These are phyloP conservation scores for Sporothrix dimorphospora DNA, from an alignment of 2,329 filamentous ascomycete species.

Conservation along the genomic window DNA sequence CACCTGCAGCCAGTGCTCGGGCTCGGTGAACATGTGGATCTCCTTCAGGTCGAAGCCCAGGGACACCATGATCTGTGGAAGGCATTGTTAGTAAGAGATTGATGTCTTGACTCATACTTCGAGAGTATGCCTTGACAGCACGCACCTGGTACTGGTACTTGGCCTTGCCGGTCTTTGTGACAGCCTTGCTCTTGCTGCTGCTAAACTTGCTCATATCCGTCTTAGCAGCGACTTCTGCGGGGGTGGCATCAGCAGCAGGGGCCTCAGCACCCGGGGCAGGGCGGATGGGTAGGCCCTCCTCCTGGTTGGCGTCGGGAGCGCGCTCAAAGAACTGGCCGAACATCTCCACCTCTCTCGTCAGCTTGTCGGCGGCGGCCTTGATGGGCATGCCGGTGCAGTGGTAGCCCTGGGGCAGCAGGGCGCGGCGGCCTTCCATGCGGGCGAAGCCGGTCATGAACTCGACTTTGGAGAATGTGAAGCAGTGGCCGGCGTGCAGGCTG, in stretches of 20 bases:
- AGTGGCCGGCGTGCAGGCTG: slow-evolving; percentile 66
- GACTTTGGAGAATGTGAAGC: slow-evolving; percentile 88
- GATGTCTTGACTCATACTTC: background rate
- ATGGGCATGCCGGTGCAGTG: slow-evolving; percentile 98
- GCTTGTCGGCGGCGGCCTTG: slow-evolving; percentile 92
- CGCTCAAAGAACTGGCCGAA: slow-evolving; percentile 85
- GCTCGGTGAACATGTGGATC: slow-evolving; percentile 88
- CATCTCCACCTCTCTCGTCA: slow-evolving; percentile 82
- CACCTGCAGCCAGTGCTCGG: slow-evolving; percentile 78
- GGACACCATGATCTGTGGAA: slow-evolving; percentile 72
- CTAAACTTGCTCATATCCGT: slow-evolving; percentile 89
- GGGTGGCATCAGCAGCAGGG: slow-evolving; percentile 75
- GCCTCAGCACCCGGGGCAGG: slow-evolving; percentile 64
- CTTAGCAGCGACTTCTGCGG: slow-evolving; percentile 52
- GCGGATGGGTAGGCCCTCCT: slow-evolving; percentile 55
- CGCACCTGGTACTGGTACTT: slow-evolving; percentile 80
- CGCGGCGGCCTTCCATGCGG: slow-evolving; percentile 85
- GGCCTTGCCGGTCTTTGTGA: slow-evolving; percentile 84
- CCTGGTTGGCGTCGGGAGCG: slow-evolving; percentile 50
- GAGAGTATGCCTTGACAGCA: slow-evolving; percentile 5
- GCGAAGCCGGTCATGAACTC: slow-evolving; percentile 89
- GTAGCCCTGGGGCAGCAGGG: slow-evolving; percentile 89
- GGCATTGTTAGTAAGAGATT: background rate
- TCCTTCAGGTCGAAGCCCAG: slow-evolving; percentile 85
- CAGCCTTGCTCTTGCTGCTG: slow-evolving; percentile 89